Base-by-base conservation (phyloP, 1,284 basidiomycete genomes). In the Inonotus hispidus region DNA sequence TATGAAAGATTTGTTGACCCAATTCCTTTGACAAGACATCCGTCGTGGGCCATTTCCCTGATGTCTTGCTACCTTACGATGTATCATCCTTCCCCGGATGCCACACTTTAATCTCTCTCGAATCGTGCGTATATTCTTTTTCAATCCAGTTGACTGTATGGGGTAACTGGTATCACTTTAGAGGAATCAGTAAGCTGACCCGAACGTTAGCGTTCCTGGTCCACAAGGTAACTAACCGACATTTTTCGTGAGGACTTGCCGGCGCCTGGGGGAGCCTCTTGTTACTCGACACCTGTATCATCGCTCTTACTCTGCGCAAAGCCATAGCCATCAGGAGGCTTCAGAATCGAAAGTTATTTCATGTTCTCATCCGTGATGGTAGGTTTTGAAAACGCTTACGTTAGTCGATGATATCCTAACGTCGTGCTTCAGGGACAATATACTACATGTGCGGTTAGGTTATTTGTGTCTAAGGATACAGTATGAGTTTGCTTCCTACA, bases 301-400 rank as follows among this genome's bases (percentile, higher is more conserved):
- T 79, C 60, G 64, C 63, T 3, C 71, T 78, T 66, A 80, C 78
- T 13, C 61, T 78, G 14, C 75, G 72, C 62, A 79, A 78, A 61
- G 72, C 77, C 5, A 66, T 77, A 23, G 16, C 13, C 14, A 63
- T 63, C 32, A 56, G 47, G 59, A 59, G 45, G n/a, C 25, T 53
- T 10, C 47, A 54, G 7, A 56, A 32, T n/a, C 38, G 54, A 7
- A 11, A 58, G 29, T 49, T 63, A 3, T 53, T 56, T 16, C 37
- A 57, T 21, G 54, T 63, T 2, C 38, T 63, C 19, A 21, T 60
- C 13, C 58, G 59, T 3, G 62, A 63, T 45, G 62, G 61, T 59
- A 45, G n/a, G n/a, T 32, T 13, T 41, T 3, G 29, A n/a, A 13
- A 37, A 21, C 32, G 8, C 32, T 32, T 32, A 8, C 32, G 4